Evolutionary conservation across 768 basidiomycete species (phyloP), one percentile per base, ranked within the genome.

Genomic region (Boletus edulis): DNA sequence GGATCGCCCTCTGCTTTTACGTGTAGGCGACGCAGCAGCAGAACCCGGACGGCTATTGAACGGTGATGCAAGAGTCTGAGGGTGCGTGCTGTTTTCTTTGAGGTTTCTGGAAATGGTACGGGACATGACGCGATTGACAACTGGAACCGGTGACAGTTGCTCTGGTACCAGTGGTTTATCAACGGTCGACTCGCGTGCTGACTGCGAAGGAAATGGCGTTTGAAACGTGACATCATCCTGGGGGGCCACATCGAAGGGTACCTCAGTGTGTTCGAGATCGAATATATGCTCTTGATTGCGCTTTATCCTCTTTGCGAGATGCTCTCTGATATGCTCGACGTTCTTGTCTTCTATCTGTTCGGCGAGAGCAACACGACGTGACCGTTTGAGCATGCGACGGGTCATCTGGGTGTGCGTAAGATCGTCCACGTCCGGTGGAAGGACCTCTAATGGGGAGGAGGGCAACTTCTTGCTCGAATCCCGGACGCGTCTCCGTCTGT

Each of bases 41-140:
- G 81, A 81, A 35, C 63, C 65, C 17, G 79, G 77, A 41, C 75
- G 73, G 42, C 79, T 79, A 47, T 63, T 70, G 59, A 80, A 82
- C 2, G 81, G 79, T 24, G 78, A 81, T 12, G 72, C 75, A 22
- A 80, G 73, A 18, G 44, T 27, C 20, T 55, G 67, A 53, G 66
- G 55, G 37, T 53, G 56, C 22, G 24, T 10, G 18, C 37, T 52
- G 47, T 78, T 79, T 57, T 78, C 76, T 52, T 77, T 78, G 54
- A 75, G 66, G 39, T 68, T 73, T 43, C 69, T 68, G 40, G 78
- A 78, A 37, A 69, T 68, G 42, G 73, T 75, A 56, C 74, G 73
- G 54, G 76, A 73, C 37, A 69, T 46, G 27, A 69, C 60, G 29
- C 70, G 73, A 52, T 67, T 67, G 58, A 63, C 49, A 29, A 63